phyloP scores from a whole-genome alignment of 2,329 filamentous ascomycete genomes.

The Diaporthe sp. region DNA sequence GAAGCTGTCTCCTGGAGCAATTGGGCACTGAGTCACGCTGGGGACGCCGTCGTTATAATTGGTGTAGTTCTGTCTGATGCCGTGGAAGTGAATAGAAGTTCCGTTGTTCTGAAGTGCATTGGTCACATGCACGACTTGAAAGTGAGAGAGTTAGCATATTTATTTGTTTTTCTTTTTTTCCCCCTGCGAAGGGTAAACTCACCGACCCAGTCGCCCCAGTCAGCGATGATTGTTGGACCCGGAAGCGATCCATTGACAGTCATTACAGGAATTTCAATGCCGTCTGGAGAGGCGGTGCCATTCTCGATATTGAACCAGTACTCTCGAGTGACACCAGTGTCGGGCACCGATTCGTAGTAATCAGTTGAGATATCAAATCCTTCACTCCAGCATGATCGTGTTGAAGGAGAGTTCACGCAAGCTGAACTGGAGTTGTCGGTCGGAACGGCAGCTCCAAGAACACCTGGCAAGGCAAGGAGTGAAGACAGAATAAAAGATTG shows the following conservation, averaged over 20 bases:
- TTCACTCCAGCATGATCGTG: conserved; percentile 52
- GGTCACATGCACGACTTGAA: neutral
- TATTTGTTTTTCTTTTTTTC: neutral
- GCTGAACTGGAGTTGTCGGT: neutral
- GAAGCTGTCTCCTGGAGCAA: conserved; percentile 62
- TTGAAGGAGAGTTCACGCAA: conserved; percentile 45
- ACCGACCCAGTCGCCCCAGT: conserved; percentile 53
- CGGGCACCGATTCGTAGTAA: conserved; percentile 49
- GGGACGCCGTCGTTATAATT: conserved; percentile 53
- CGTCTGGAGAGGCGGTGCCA: conserved; percentile 53
- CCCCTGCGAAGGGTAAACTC: conserved; percentile 46
- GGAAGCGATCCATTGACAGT: conserved; percentile 52
- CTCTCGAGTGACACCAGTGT: conserved; percentile 57
- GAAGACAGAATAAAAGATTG: neutral
- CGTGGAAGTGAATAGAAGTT: conserved; percentile 56
- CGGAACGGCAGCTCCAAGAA: neutral
- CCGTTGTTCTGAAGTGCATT: conserved; percentile 47
- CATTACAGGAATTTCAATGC: conserved; percentile 48
- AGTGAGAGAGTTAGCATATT: neutral
- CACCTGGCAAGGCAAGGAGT: neutral
- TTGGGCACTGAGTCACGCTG: conserved; percentile 60
- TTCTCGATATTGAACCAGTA: conserved; percentile 50
- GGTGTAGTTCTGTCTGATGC: conserved; percentile 51
- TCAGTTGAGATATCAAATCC: conserved; percentile 54
- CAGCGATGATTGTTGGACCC: conserved; percentile 41